A percentile compares a stretch with the other conserved stretches of the same genome.
Evolutionary conservation across 2,329 filamentous ascomycete genomes (phyloP).

Genomic region (Teratosphaeria epicoccoides): DNA sequence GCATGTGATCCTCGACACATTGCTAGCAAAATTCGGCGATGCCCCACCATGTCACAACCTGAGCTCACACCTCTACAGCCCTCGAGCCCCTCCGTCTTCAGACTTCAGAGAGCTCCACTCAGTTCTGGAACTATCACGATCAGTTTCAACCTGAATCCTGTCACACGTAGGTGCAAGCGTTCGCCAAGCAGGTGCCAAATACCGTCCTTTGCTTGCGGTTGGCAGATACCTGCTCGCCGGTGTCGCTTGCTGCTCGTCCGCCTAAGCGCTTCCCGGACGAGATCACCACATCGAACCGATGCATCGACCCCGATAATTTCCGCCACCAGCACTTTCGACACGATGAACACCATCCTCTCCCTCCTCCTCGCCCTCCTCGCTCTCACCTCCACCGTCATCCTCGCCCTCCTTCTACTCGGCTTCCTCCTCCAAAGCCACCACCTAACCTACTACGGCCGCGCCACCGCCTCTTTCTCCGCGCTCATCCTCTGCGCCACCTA

Average conservation of each 20-base stretch:
- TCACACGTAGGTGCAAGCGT: too few relatives aligned
- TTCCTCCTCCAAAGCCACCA: constrained; percentile 22
- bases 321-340: background rate
- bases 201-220: background rate
- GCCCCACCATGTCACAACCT: background rate
- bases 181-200: too few relatives aligned
- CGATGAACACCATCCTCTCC: constrained; percentile 17
- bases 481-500: constrained; percentile 47
- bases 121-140: background rate
- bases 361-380: constrained; percentile 16
- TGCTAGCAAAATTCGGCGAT: background rate
- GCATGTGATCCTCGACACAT: background rate
- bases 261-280: background rate
- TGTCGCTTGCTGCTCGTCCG: background rate
- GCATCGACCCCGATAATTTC: background rate
- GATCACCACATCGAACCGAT: background rate
- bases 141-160: background rate
- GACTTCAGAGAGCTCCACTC: background rate
- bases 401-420: constrained; percentile 27
- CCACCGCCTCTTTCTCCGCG: constrained; percentile 33
- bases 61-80: background rate
- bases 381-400: constrained; percentile 23
- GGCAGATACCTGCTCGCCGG: background rate
- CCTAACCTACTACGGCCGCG: constrained; percentile 56
- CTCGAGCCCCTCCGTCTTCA: background rate